These are phyloP conservation scores for Jaminaea rosea DNA, from an alignment of 1,284 basidiomycete genomes.

Conservation along the genomic window DNA sequence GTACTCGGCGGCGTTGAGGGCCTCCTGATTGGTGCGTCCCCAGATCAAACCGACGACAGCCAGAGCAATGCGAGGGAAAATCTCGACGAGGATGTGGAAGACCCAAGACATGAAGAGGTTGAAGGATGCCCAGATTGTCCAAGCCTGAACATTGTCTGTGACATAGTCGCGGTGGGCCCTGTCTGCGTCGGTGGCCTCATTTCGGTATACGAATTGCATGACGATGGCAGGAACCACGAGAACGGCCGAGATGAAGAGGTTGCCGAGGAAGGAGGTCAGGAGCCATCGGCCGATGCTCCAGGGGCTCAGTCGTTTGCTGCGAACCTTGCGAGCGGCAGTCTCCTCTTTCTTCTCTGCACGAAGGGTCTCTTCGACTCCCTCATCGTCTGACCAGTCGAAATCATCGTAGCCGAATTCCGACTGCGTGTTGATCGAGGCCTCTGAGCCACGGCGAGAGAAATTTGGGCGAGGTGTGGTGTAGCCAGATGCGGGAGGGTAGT, in stretches of 20 bases:
- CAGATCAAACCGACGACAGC: slow-evolving; percentile 27
- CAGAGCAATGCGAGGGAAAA: slow-evolving; percentile 28
- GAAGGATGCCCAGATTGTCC: slow-evolving; percentile 45
- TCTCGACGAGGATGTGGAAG: slow-evolving; percentile 38
- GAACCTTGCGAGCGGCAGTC: slow-evolving; percentile 9
- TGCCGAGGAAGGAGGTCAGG: slow-evolving; percentile 36
- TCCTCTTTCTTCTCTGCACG: slow-evolving; percentile 26
- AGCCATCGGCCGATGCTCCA: slow-evolving; percentile 33
- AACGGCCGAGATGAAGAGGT: slow-evolving; percentile 28
- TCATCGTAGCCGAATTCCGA: slow-evolving; percentile 31
- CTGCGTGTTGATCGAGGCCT: slow-evolving; percentile 15
- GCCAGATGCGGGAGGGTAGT: slow-evolving; percentile 14
- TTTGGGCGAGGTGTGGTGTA: slow-evolving; percentile 11
- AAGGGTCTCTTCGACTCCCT: slow-evolving; percentile 28
- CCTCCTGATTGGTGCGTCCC: slow-evolving; percentile 29
- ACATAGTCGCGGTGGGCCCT: slow-evolving; percentile 23
- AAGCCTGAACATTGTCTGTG: slow-evolving; percentile 40
- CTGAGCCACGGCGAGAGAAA: slow-evolving; percentile 20
- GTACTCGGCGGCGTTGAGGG: slow-evolving; percentile 30
- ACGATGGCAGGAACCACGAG: slow-evolving; percentile 35
- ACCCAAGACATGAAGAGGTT: slow-evolving; percentile 41
- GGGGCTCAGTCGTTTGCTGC: slow-evolving; percentile 8
- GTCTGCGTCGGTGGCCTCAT: slow-evolving; percentile 7
- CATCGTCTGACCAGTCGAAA: slow-evolving; percentile 42
- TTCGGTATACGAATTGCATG: slow-evolving; percentile 34